Conservation (phyloP, 1,284 basidiomycete genomes). For the Erythrobasidium hasegawianum region DNA sequence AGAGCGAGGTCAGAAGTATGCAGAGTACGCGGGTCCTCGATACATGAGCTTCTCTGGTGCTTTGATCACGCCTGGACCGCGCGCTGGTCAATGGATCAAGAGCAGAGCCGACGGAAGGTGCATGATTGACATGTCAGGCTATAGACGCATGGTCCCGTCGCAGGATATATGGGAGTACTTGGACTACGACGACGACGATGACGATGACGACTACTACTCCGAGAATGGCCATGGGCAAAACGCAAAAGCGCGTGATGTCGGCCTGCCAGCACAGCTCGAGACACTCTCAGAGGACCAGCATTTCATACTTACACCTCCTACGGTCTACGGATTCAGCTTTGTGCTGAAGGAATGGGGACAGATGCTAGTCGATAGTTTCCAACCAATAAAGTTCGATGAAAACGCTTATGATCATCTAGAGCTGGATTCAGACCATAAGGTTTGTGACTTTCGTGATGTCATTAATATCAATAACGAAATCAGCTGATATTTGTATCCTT, state of each 20-base stretch:
- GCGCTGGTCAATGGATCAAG: slow-evolving; percentile 52
- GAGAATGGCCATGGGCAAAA: slow-evolving; percentile 6
- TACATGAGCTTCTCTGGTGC: too few relatives aligned
- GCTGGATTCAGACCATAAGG: slow-evolving; percentile 45
- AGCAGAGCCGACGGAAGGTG: slow-evolving; percentile 48
- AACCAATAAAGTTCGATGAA: slow-evolving; percentile 56
- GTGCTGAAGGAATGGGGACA: slow-evolving; percentile 60
- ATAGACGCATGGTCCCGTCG: slow-evolving; percentile 55
- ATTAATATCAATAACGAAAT: too few relatives aligned
- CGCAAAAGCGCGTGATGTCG: slow-evolving; percentile 32
- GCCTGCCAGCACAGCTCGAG: slow-evolving; percentile 49
- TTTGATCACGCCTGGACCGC: slow-evolving; percentile 41
- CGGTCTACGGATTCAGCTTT: slow-evolving; percentile 61
- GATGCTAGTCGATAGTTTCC: slow-evolving; percentile 42
- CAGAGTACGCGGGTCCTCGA: too few relatives aligned
- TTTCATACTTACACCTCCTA: slow-evolving; percentile 56
- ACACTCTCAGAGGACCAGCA: slow-evolving; percentile 53
- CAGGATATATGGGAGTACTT: slow-evolving; percentile 25
- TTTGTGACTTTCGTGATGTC: too few relatives aligned
- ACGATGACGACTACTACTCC: slow-evolving; percentile 12
- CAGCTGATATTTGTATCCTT: too few relatives aligned
- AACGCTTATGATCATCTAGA: slow-evolving; percentile 60
- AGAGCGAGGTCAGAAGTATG: too few relatives aligned
- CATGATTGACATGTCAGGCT: slow-evolving; percentile 59
- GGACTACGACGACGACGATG: slow-evolving; percentile 26